Evolutionary conservation across 2,329 filamentous ascomycete species (phyloP), one percentile per base, ranked within the genome.

Genomic region (Calonectria pseudoturangicola): DNA sequence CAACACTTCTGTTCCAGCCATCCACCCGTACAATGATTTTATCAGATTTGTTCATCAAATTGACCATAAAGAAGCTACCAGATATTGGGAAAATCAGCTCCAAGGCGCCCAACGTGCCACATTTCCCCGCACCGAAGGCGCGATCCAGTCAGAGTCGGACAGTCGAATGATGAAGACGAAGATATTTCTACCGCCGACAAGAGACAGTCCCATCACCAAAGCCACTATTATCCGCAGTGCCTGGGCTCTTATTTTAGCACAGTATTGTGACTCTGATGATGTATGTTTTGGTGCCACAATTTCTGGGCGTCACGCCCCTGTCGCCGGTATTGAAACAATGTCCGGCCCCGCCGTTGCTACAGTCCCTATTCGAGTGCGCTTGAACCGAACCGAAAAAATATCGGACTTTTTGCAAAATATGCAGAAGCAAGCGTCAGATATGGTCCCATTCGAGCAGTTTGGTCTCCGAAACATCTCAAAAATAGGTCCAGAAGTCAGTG

Each of bases 191-290:
- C 68, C 83, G 85, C 10, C 82, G 83, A 51, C 84, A 87, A 9
- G 84, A 89, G 79, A 88, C 2, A 80, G 89, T 1, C 86, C 88
- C 25, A 68, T 66, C 4, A 77, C 74, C 0, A 60, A 64, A 2
- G 66, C 77, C 0, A 77, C 66, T 0, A 3, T 78, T 4, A 43
- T 80, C 16, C 70, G 74, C 1, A 86, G 88, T 36, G 89, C 90
- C 0, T 86, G 89, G 77, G 85, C 87, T 10, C 86, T 88, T 63
- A 77, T 92, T 1, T 91, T 4, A 81, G 85, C 28, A 82, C 83
- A 12, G 91, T 27, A 62, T n/a, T 45, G 56, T 2, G 88, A 68
- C 5, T 72, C 72, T 1, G 48, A 82, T 2, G 85, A 87, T 65
- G 82, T 87, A 8, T 77, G 85, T 13, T 87, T 87, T 69, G 87